These are phyloP conservation scores for Mycena sp. DNA, from an alignment of 1,284 basidiomycete species.

Conservation along the genomic window DNA sequence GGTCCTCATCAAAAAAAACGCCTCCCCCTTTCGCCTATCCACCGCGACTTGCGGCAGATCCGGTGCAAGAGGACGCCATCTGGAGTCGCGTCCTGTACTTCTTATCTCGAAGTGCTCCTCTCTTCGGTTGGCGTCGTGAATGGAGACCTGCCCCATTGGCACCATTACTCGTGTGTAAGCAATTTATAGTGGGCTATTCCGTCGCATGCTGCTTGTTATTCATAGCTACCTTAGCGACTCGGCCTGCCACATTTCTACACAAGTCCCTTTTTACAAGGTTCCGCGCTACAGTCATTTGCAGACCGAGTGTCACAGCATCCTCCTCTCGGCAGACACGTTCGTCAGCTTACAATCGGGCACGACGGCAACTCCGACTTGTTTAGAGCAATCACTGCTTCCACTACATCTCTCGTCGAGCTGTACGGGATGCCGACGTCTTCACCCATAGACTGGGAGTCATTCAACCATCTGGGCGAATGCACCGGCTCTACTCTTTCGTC, in stretches of 20 bases:
- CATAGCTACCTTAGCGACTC: conserved; percentile 12
- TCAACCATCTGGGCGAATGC: neutral
- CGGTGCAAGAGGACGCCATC: conserved; percentile 13
- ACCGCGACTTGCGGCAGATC: conserved; percentile 10
- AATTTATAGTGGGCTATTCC: conserved; percentile 11
- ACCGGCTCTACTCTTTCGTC: conserved; percentile 6
- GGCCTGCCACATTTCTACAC: conserved; percentile 18
- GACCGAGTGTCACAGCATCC: conserved; percentile 1
- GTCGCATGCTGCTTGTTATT: neutral
- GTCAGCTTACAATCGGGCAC: neutral
- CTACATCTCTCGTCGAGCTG: neutral
- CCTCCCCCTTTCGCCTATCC: conserved; percentile 7
- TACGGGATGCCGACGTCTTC: no score
- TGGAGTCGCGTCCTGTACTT: conserved; percentile 20
- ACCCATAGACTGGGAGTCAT: neutral
- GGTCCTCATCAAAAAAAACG: neutral
- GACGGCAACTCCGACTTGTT: neutral
- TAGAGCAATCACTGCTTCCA: neutral
- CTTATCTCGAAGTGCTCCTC: neutral
- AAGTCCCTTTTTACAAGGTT: neutral
- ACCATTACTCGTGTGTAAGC: conserved; percentile 18
- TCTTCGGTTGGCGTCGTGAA: no score
- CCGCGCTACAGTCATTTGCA: neutral
- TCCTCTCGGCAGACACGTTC: conserved; percentile 11
- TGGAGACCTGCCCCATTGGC: neutral